Conservation (phyloP, 306 rosid species). For the Glycine tomentella region DNA sequence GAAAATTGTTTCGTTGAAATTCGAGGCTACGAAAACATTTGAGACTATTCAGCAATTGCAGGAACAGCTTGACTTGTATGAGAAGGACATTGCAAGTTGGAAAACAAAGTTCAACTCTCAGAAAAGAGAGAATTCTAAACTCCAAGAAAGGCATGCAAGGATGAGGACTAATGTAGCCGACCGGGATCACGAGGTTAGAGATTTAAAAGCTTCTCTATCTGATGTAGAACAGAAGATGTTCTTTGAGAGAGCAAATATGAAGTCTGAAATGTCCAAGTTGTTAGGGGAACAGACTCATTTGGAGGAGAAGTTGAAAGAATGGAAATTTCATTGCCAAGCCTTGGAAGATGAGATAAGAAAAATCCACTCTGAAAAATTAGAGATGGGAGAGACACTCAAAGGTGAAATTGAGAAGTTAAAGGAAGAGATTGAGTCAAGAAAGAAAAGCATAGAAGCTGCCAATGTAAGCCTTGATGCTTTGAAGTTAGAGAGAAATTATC, state of each 20-base stretch:
- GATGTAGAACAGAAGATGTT: conserved; percentile 79
- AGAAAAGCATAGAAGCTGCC: conserved; percentile 43
- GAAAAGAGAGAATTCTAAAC: conserved; percentile 69
- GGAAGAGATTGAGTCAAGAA: conserved; percentile 51
- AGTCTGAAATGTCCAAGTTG: conserved; percentile 72
- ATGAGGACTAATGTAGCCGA: conserved; percentile 65
- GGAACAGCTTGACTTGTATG: conserved; percentile 64
- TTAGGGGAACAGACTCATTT: conserved; percentile 47
- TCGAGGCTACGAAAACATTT: conserved; percentile 55
- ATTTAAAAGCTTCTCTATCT: conserved; percentile 68
- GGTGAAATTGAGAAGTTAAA: conserved; percentile 59
- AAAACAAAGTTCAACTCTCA: conserved; percentile 65
- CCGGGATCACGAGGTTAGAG: conserved; percentile 68
- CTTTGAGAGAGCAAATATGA: conserved; percentile 73
- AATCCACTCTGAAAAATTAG: conserved; percentile 52
- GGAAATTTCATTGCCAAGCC: conserved; percentile 61
- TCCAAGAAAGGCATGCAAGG: conserved; percentile 66
- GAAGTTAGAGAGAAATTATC: conserved; percentile 57
- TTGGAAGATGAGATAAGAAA: conserved; percentile 69
- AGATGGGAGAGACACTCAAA: conserved; percentile 57
- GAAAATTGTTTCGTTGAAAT: conserved; percentile 58
- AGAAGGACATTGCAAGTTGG: conserved; percentile 64
- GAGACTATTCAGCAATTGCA: conserved; percentile 59
- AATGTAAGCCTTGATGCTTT: conserved; percentile 51
- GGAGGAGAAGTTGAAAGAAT: conserved; percentile 59